phyloP scores from a whole-genome alignment of 129 eudicot genomes.

The Tanacetum coccineum region DNA sequence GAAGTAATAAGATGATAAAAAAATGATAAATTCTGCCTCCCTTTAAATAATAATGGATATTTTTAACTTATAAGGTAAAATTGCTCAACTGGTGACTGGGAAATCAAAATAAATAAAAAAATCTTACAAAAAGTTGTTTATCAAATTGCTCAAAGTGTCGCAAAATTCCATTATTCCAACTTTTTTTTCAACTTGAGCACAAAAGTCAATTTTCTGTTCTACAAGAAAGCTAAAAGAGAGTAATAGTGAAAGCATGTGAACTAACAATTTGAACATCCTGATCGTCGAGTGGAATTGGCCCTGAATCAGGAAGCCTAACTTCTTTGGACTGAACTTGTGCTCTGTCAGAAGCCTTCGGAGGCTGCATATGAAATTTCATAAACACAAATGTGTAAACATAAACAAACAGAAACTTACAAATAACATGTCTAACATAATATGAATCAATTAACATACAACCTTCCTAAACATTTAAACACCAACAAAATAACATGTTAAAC shows the following conservation, averaged over 20 bases:
- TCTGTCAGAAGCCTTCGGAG: slow-evolving; percentile 83
- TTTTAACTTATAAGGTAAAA: background rate
- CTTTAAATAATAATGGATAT: too few species aligned
- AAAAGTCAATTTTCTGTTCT: slow-evolving; percentile 10
- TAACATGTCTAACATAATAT: slow-evolving; percentile 5
- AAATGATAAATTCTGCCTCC: background rate
- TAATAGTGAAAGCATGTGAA: slow-evolving; percentile 15
- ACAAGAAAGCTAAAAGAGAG: slow-evolving; percentile 18
- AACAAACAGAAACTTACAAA: slow-evolving; percentile 3
- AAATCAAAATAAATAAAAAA: too few species aligned
- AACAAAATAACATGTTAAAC: background rate
- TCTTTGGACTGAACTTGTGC: slow-evolving; percentile 85
- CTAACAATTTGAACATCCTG: slow-evolving; percentile 98
- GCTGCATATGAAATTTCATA: slow-evolving; percentile 40
- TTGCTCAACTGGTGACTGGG: background rate
- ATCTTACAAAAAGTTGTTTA: too few species aligned
- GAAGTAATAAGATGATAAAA: slow-evolving; percentile 9
- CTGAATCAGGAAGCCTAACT: slow-evolving; percentile 87
- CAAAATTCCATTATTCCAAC: background rate
- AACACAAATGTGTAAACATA: background rate
- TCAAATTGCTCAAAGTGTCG: too few species aligned
- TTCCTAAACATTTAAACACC: slow-evolving; percentile 3
- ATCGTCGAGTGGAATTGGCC: slow-evolving; percentile 79
- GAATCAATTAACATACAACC: slow-evolving; percentile 8
- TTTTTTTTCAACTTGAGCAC: slow-evolving; percentile 8